Percentiles rank a stretch among this genome's conserved stretches.
phyloP scores from a whole-genome alignment of 2,329 filamentous ascomycete genomes.

The Thelonectria rubi region DNA sequence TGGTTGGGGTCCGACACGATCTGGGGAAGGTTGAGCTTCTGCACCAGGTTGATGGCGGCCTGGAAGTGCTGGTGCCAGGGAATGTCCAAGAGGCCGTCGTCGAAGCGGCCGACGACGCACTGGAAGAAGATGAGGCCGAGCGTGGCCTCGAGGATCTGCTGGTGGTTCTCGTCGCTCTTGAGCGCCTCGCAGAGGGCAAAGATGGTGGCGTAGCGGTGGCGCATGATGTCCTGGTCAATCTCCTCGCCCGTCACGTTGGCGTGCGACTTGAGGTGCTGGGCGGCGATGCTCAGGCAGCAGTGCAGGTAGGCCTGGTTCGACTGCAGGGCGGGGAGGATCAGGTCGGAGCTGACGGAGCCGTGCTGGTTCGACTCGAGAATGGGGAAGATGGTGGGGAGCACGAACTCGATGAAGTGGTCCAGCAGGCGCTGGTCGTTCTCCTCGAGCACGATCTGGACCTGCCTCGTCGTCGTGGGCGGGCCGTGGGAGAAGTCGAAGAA shows the following conservation, averaged over 20 bases:
- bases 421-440: slow-evolving; percentile 87
- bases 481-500: slow-evolving; percentile 85
- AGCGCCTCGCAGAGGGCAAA: slow-evolving; percentile 85
- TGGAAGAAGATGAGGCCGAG: slow-evolving; percentile 97
- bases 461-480: slow-evolving; percentile 67
- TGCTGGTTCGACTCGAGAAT: slow-evolving; percentile 91
- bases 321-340: slow-evolving; percentile 87
- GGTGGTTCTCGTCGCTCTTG: slow-evolving; percentile 80
- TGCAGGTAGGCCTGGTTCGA: slow-evolving; percentile 94
- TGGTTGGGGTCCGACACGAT: slow-evolving; percentile 70
- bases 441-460: slow-evolving; percentile 82
- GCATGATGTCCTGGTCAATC: slow-evolving; percentile 89
- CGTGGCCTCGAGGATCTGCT: slow-evolving; percentile 89
- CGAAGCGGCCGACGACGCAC: slow-evolving; percentile 85
- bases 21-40: slow-evolving; percentile 81
- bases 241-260: slow-evolving; percentile 70
- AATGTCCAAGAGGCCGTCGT: slow-evolving; percentile 88
- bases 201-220: slow-evolving; percentile 89
- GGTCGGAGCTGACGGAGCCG: slow-evolving; percentile 79
- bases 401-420: slow-evolving; percentile 89
- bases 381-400: slow-evolving; percentile 89
- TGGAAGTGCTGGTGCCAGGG: slow-evolving; percentile 98
- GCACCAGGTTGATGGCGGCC: slow-evolving; percentile 84
- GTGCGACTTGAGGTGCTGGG: slow-evolving; percentile 88
- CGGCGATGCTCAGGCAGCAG: slow-evolving; percentile 93